Evolutionary conservation across 495 filamentous ascomycete species (phyloP).

Genomic region (Cryomyces antarcticus): DNA sequence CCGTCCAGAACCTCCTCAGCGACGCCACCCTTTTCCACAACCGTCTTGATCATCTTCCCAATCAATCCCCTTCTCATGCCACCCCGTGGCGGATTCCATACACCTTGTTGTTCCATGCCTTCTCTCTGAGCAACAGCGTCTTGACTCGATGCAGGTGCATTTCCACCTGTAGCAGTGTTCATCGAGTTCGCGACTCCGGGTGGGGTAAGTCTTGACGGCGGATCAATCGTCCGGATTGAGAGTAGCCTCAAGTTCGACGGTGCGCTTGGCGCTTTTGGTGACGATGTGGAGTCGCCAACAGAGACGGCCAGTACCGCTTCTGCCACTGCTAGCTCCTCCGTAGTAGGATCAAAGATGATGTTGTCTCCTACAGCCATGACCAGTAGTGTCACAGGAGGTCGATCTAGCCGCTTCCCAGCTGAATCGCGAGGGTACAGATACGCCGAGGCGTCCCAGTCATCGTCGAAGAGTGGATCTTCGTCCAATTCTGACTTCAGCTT

Average conservation of each 20-base stretch:
- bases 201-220: constrained; percentile 48
- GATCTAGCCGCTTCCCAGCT: not conserved
- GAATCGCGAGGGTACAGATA: constrained; percentile 45
- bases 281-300: constrained; percentile 25
- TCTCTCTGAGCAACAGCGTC: constrained; percentile 26
- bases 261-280: constrained; percentile 1
- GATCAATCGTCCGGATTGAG: constrained; percentile 47
- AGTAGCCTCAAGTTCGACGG: constrained; percentile 24
- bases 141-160: constrained; percentile 18
- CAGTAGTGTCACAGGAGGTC: constrained; percentile 73
- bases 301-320: constrained; percentile 28
- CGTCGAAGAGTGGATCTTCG: constrained; percentile 94
- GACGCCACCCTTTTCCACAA: constrained; percentile 38
- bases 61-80: constrained; percentile 52
- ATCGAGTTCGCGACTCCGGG: constrained; percentile 47
- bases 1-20: constrained; percentile 69
- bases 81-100: constrained; percentile 61
- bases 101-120: constrained; percentile 40
- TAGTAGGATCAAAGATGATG: constrained; percentile 80
- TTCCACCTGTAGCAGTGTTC: constrained; percentile 39
- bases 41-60: constrained; percentile 32
- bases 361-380: constrained; percentile 72
- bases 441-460: constrained; percentile 77
- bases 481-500: constrained; percentile 63
- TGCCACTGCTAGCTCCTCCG: constrained; percentile 37